Evolutionary conservation across 495 filamentous ascomycete species (phyloP), one percentile per base, ranked within the genome.

Genomic region (Pyrenula aspistea): DNA sequence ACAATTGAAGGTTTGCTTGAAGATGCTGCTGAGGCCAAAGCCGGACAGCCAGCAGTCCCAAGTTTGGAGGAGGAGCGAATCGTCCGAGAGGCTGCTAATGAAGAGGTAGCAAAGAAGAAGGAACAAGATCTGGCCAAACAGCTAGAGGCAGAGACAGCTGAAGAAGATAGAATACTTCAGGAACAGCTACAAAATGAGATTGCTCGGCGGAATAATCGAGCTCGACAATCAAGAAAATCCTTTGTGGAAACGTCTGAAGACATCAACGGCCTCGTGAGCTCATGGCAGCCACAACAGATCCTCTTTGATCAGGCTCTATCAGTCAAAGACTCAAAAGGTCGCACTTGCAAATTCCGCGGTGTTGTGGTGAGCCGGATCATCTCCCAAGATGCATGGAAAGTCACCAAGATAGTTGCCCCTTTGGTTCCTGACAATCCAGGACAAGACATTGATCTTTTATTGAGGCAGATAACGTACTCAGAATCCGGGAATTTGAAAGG

Each of bases 41-140:
- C 83, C 50, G 78, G 84, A 53, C 82, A 86, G 15, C 74, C 82
- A 55, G 79, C 89, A 53, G 69, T 96, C 10, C 91, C 90, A 0
- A 95, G 89, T 36, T 71, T 98, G 15, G 91, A 93, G 64, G 91
- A 94, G 62, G 91, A 97, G 67, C 79, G 93, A 24, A 90, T 85
- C 10, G 80, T 83, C 25, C 80, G 83, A 55, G 79, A 82, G 64
- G 78, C 79, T 12, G 78, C 75, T 8, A 73, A 73, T 54, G 81
- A 82, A 55, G 74, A 80, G 60, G 70, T 76, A 51, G 58, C 61
- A n/a, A 69, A 62, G 58, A 72, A 79, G 58, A 71, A 69, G 58
- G 72, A 76, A 62, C 77, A 82, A 61, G 74, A 78, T 60, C 60
- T 74, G 21, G 71, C 73, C 22, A 73, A 72, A 58, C 69, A 74